Evolutionary conservation across 2,329 filamentous ascomycete genomes (phyloP).

Genomic region (Ceratocystis huliohia): DNA sequence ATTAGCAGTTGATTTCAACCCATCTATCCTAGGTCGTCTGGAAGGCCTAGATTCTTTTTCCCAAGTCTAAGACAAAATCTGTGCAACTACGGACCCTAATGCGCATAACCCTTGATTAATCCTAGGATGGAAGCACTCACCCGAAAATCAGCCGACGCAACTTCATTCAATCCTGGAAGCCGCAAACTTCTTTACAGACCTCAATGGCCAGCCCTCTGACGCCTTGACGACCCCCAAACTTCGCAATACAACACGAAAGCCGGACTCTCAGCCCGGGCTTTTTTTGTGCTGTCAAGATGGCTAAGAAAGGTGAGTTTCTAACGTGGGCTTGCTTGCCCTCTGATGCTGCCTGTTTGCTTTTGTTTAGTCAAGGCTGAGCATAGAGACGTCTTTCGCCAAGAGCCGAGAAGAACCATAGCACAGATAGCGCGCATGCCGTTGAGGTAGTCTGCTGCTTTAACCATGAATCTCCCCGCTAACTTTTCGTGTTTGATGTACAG

Average conservation of each 20-base stretch:
- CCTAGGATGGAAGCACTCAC: neutral
- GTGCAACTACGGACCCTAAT: neutral
- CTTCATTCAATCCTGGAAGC: neutral
- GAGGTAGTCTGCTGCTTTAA: too few relatives aligned
- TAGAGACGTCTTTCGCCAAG: too few relatives aligned
- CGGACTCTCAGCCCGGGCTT: conserved; percentile 10
- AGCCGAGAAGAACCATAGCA: too few relatives aligned
- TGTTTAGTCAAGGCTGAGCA: neutral
- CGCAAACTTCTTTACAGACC: neutral
- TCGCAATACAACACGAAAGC: neutral
- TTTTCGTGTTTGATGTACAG: conserved; percentile 32
- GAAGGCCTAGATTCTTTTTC: too few relatives aligned
- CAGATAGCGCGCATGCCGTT: too few relatives aligned
- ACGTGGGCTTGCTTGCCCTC: neutral
- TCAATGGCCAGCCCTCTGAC: neutral
- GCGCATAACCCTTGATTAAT: neutral
- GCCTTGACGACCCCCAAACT: neutral
- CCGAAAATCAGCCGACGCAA: conserved; percentile 5
- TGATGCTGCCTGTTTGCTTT: neutral
- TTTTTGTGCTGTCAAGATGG: conserved; percentile 25
- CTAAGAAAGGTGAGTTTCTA: conserved; percentile 28
- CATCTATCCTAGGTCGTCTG: too few relatives aligned
- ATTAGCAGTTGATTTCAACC: too few relatives aligned
- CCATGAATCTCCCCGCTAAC: neutral
- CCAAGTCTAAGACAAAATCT: neutral